Base-by-base conservation (phyloP, 345 rosid genomes). In the Boechera stricta region DNA sequence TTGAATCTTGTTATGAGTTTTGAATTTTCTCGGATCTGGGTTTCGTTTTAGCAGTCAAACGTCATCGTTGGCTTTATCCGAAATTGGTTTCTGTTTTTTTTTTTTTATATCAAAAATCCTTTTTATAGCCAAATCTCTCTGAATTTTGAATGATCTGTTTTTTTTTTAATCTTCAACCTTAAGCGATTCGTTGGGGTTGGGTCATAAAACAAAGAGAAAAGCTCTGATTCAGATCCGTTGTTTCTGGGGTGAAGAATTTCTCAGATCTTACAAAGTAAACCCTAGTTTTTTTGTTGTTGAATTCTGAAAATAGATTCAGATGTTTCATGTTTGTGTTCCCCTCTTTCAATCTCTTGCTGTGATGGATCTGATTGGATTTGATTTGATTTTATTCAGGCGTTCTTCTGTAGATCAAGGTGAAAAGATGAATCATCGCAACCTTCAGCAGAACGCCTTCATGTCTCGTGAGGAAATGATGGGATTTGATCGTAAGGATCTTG, bases 361-460 rank as follows among this genome's bases (percentile, higher is more conserved):
- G 29, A 9, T 53, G 48, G 71, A 44, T 55, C 62, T 56, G 67
- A 77, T 77, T 32, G 58, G 36, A 4, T 36, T 6, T 42, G 49
- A 18, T 71, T 67, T 15, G 61, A 9, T 1, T 67, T 13, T 16
- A 44, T 13, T 10, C 15, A 85, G 92, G 87, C 84, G 87, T 85
- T 83, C 88, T 82, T 73, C 87, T 77, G 85, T 71, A 53, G 80
- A 82, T 74, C 58, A 55, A 71, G 62, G 56, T 36, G 21, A 21
- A 58, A 87, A 82, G 90, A 94, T 92, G 98, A 85, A 87, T 84
- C 93, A 85, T 62, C 88, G 79, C 63, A 83, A 85, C 82, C 77
- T 85, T 70, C 92, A 92, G 87, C 88, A 85, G 90, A 89, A 84
- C 89, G 92, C 92, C 83, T 79, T 84, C 63, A 74, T 85, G 54